Evolutionary conservation across 768 basidiomycete genomes (phyloP), one percentile per base, ranked within the genome.

Genomic region (Termitomyces heimii): DNA sequence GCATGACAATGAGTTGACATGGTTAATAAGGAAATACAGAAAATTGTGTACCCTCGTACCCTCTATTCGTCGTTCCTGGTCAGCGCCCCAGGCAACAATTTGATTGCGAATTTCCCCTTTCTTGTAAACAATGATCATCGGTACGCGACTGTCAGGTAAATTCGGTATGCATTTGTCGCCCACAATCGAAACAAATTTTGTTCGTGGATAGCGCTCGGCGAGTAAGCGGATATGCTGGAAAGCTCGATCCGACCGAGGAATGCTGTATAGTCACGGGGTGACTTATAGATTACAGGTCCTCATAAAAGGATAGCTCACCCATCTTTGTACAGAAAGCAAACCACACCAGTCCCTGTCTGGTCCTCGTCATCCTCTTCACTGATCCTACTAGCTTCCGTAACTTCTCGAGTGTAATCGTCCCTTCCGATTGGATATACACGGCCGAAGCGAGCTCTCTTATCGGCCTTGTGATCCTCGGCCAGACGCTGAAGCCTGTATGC

Each of bases 81-180:
- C 91, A 6, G 85, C 86, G 14, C 89, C 89, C 87, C 92, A 92
- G 2, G 91, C 82, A 5, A 92, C 77, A 13, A 97, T 76, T 69
- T 98, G 94, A 60, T 89, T 88, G 47, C 82, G 76, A 34, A 98
- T 88, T 44, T 94, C 89, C n/a, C 97, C 97, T 63, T 88, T 88
- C 46, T 89, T 85, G 72, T 99, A 98, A 31, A 96, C 75, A 62
- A 99, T 85, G 56, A 98, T 75, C 79, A 96, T 98, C 1, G 97
- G 97, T 40, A 94, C 73, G 52, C 94, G 85, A 37, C 82, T 78
- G 64, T 98, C 97, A 14, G 95, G 96, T 35, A 98, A 85, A 71
- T 98, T 88, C n/a, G 91, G 86, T 64, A 99, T 97, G 74, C 94
- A 96, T 71, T 94, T 94, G 73, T 92, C 83, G 37, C 94, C 94